Conservation (phyloP, 2,329 filamentous ascomycete species). For the Ilyonectria robusta region DNA sequence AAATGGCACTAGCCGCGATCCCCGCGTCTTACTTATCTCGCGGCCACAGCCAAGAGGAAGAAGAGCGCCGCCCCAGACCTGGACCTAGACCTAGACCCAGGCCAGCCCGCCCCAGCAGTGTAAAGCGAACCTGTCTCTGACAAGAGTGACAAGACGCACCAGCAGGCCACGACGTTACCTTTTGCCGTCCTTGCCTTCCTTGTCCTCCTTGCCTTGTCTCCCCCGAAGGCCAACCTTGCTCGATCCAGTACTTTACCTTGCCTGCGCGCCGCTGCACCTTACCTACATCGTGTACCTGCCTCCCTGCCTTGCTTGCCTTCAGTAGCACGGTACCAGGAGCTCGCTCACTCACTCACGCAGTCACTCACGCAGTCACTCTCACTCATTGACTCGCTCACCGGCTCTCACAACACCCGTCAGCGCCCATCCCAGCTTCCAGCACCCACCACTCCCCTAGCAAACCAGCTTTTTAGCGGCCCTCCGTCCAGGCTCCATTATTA, state of each 20-base stretch:
- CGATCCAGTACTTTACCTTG: constrained; percentile 32
- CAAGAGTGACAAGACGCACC: constrained; percentile 1
- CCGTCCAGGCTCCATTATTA: constrained; percentile 22
- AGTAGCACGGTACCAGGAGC: neutral
- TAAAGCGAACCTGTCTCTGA: constrained; percentile 1
- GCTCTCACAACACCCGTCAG: constrained; percentile 15
- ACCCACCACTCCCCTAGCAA: constrained; percentile 17
- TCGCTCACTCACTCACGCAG: constrained; percentile 14
- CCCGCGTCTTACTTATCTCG: constrained; percentile 46
- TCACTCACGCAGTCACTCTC: constrained; percentile 14
- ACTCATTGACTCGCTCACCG: constrained; percentile 6
- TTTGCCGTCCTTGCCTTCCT: neutral
- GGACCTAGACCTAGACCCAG: constrained; percentile 19
- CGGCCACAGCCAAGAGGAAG: constrained; percentile 23
- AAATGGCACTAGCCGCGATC: constrained; percentile 44
- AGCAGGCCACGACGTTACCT: constrained; percentile 19
- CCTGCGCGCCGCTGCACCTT: constrained; percentile 17
- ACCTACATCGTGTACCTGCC: constrained; percentile 1
- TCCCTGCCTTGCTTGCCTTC: neutral
- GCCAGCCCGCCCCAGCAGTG: constrained; percentile 1
- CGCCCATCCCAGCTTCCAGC: constrained; percentile 25
- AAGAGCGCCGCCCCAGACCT: constrained; percentile 5
- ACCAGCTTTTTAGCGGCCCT: constrained; percentile 26
- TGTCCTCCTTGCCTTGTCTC: constrained; percentile 7
- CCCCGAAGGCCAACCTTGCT: neutral